Conservation (phyloP, 495 filamentous ascomycete genomes). For the Aspergillus haitiensis region DNA sequence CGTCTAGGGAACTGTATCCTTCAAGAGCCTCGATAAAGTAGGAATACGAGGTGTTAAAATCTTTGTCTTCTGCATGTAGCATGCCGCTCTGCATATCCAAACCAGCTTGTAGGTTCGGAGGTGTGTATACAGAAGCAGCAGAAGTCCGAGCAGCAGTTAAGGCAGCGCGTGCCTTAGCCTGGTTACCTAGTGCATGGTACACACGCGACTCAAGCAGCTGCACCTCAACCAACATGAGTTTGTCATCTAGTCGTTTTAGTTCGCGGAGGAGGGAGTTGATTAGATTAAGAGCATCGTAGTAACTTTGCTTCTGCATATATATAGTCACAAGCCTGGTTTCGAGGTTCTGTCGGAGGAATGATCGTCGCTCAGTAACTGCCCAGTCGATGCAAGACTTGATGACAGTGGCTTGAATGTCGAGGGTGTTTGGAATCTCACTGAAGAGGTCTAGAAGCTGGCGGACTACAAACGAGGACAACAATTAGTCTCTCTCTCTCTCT, state of each 20-base stretch:
- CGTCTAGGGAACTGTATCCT: conserved; percentile 92
- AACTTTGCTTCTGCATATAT: conserved; percentile 93
- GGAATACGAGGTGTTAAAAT: conserved; percentile 97
- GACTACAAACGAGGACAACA: conserved; percentile 54
- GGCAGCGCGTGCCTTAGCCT: conserved; percentile 92
- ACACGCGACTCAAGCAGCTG: conserved; percentile 95
- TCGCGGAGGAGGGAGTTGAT: conserved; percentile 95
- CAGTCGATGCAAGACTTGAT: conserved; percentile 99
- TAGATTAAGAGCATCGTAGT: conserved; percentile 93
- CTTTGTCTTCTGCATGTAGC: conserved; percentile 96
- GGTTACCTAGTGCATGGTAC: conserved; percentile 96
- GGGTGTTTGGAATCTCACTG: conserved; percentile 85
- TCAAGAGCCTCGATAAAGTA: conserved; percentile 99
- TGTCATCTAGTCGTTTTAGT: conserved; percentile 97
- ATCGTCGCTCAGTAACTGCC: conserved; percentile 87
- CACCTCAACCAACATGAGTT: conserved; percentile 97
- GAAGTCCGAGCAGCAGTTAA: conserved; percentile 91
- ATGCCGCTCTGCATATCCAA: conserved; percentile 99
- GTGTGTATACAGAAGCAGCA: conserved; percentile 95
- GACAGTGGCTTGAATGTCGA: conserved; percentile 87
- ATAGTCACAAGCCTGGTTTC: conserved; percentile 91
- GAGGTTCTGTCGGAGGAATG: conserved; percentile 96
- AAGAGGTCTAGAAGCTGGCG: conserved; percentile 97
- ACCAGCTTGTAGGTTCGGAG: conserved; percentile 89
- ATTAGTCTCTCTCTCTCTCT: conserved; percentile 7